Evolutionary conservation across 2,329 filamentous ascomycete genomes (phyloP).

Genomic region (Lasiodiplodia citricola): DNA sequence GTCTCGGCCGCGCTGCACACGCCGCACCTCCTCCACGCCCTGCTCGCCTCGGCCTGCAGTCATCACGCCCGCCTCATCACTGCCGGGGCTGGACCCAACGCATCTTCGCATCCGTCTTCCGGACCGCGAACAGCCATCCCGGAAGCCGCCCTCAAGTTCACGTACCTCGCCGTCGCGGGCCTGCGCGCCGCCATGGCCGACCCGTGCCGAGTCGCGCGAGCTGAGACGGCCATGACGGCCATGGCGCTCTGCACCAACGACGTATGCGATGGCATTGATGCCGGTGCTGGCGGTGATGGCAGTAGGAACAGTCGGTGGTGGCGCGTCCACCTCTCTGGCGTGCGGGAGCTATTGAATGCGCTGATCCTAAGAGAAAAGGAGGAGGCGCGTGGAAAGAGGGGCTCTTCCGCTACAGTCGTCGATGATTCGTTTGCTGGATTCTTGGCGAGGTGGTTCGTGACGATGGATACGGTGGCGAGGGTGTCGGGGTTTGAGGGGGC

Average conservation of each 20-base stretch:
- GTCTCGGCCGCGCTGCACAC: too few species aligned
- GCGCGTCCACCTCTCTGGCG: neutral
- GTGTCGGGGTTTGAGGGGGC: neutral
- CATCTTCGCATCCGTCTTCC: too few species aligned
- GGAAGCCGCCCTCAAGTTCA: too few species aligned
- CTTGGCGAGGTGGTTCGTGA: neutral
- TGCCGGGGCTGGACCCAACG: too few species aligned
- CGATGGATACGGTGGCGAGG: neutral
- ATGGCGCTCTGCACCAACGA: constrained; percentile 4
- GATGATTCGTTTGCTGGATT: neutral
- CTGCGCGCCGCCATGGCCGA: neutral
- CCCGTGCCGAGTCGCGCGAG: neutral
- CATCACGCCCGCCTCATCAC: too few species aligned
- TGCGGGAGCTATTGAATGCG: neutral
- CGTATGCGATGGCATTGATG: neutral
- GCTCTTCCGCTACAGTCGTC: neutral
- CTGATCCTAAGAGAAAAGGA: neutral
- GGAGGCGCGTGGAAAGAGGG: neutral
- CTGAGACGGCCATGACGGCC: constrained; percentile 2
- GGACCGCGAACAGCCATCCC: too few species aligned
- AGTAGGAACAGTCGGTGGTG: too few species aligned
- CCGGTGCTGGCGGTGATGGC: too few species aligned
- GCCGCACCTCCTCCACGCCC: too few species aligned
- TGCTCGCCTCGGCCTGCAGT: too few species aligned
- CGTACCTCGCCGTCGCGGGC: too few species aligned